These are phyloP conservation scores for Peniophora sp. DNA, from an alignment of 1,284 basidiomycete genomes.

Conservation along the genomic window DNA sequence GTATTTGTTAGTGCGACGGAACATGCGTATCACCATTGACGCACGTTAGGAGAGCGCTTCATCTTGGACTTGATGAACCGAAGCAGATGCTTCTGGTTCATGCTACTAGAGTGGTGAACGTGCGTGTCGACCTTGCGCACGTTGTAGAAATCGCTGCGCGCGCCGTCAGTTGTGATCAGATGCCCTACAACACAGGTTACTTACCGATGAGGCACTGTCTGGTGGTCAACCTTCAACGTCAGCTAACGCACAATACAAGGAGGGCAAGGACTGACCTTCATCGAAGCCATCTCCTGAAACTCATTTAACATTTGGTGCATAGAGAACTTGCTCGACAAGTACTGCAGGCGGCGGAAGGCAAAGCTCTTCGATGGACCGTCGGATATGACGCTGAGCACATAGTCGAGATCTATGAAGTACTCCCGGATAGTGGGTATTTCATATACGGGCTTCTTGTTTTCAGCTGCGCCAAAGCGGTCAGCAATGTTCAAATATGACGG, in stretches of 20 bases:
- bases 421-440: slow-evolving; percentile 84
- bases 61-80: slow-evolving; percentile 99
- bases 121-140: slow-evolving; percentile 98
- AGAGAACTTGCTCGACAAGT: slow-evolving; percentile 91
- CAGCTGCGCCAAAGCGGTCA: slow-evolving; percentile 11
- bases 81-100: slow-evolving; percentile 99
- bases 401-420: slow-evolving; percentile 97
- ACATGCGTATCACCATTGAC: slow-evolving; percentile 13
- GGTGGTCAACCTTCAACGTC: slow-evolving; percentile 1
- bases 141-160: slow-evolving; percentile 92
- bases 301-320: slow-evolving; percentile 94
- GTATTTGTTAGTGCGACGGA: not conserved
- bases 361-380: slow-evolving; percentile 96
- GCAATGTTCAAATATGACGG: not conserved
- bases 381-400: slow-evolving; percentile 76
- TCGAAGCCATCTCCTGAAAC: slow-evolving; percentile 90
- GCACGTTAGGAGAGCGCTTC: slow-evolving; percentile 71
- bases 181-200: slow-evolving; percentile 11
- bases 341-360: slow-evolving; percentile 89
- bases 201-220: slow-evolving; percentile 71
- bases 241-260: slow-evolving; percentile 10
- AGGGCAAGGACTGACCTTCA: slow-evolving; percentile 64
- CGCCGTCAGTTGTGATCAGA: not conserved
- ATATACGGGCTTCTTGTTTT: slow-evolving; percentile 54
- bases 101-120: slow-evolving; percentile 96